A percentile compares a stretch with the other conserved stretches of the same genome.
phyloP scores from a whole-genome alignment of 1,284 basidiomycete species.

The Volvariella surrecta region DNA sequence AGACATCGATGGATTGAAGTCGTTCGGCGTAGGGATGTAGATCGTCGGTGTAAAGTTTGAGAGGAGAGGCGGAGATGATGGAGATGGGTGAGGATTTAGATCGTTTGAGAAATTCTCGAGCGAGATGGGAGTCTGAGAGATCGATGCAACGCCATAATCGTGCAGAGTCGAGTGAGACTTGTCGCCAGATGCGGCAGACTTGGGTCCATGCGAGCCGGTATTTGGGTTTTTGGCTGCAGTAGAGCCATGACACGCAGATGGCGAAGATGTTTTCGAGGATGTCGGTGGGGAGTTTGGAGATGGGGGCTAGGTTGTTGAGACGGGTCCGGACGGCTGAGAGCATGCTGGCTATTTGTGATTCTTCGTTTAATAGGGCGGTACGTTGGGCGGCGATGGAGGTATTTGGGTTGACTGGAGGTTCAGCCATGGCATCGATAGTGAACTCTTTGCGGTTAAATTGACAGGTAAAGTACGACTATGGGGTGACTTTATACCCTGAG shows the following conservation, averaged over 20 bases:
- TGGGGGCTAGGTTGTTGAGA: slow-evolving; percentile 18
- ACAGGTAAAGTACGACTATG: too few species aligned
- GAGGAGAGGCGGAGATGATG: slow-evolving; percentile 20
- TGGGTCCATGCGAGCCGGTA: slow-evolving; percentile 27
- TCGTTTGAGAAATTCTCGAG: slow-evolving; percentile 22
- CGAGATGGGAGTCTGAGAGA: slow-evolving; percentile 21
- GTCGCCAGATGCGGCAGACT: slow-evolving; percentile 26
- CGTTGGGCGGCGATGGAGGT: not conserved
- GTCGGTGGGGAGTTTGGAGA: slow-evolving; percentile 24
- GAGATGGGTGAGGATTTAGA: slow-evolving; percentile 23
- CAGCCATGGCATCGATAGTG: not conserved
- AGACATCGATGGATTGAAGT: slow-evolving; percentile 23
- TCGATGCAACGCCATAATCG: slow-evolving; percentile 28
- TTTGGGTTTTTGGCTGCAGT: slow-evolving; percentile 16
- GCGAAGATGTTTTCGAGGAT: slow-evolving; percentile 27
- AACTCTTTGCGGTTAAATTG: not conserved
- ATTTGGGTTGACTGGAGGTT: not conserved
- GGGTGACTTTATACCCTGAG: slow-evolving; percentile 1
- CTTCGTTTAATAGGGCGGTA: slow-evolving; percentile 15
- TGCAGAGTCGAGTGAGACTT: slow-evolving; percentile 21
- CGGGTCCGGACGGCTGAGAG: slow-evolving; percentile 17
- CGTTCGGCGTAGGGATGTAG: slow-evolving; percentile 18
- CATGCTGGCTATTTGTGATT: slow-evolving; percentile 15
- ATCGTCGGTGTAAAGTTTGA: slow-evolving; percentile 17
- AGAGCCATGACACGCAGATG: slow-evolving; percentile 26